A percentile compares a stretch with the other conserved stretches of the same genome.
phyloP scores from a whole-genome alignment of 1,139 yeast genomes.

The Meyerozyma elateridarum region DNA sequence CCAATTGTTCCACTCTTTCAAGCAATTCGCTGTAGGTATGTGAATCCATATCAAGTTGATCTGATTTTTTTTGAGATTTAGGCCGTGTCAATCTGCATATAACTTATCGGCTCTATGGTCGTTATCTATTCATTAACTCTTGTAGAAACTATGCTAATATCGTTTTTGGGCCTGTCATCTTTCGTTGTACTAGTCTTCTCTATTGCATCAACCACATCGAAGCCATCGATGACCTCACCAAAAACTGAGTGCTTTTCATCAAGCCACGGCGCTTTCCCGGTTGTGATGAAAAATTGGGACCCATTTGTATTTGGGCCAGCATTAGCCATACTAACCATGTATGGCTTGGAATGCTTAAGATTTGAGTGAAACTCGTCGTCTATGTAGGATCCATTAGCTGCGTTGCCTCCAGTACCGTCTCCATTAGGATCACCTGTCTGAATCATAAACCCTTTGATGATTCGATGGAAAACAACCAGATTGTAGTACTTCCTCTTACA shows the following conservation, averaged over 20 bases:
- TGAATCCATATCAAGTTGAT: too few relatives aligned
- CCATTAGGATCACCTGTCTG: slow-evolving; percentile 53
- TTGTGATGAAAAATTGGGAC: slow-evolving; percentile 31
- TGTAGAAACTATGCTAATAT: slow-evolving; percentile 19
- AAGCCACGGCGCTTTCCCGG: slow-evolving; percentile 22
- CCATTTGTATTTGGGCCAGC: slow-evolving; percentile 28
- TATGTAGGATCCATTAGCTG: slow-evolving; percentile 41
- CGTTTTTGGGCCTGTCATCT: slow-evolving; percentile 19
- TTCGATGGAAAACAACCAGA: slow-evolving; percentile 41
- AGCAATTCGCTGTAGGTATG: too few relatives aligned
- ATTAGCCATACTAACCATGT: slow-evolving; percentile 43
- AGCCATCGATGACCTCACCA: slow-evolving; percentile 26
- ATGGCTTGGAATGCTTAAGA: slow-evolving; percentile 37
- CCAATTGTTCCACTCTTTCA: too few relatives aligned
- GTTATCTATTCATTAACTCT: slow-evolving; percentile 1
- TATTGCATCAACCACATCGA: slow-evolving; percentile 23
- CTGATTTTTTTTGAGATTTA: too few relatives aligned
- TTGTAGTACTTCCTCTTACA: slow-evolving; percentile 37
- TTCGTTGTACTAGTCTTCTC: slow-evolving; percentile 21
- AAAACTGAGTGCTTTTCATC: slow-evolving; percentile 28
- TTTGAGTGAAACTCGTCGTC: slow-evolving; percentile 38
- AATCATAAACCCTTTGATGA: slow-evolving; percentile 46
- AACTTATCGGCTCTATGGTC: too few relatives aligned
- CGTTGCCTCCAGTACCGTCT: slow-evolving; percentile 46
- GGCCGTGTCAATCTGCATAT: too few relatives aligned